phyloP scores from a whole-genome alignment of 345 rosid genomes.

The Hibiscus syriacus region DNA sequence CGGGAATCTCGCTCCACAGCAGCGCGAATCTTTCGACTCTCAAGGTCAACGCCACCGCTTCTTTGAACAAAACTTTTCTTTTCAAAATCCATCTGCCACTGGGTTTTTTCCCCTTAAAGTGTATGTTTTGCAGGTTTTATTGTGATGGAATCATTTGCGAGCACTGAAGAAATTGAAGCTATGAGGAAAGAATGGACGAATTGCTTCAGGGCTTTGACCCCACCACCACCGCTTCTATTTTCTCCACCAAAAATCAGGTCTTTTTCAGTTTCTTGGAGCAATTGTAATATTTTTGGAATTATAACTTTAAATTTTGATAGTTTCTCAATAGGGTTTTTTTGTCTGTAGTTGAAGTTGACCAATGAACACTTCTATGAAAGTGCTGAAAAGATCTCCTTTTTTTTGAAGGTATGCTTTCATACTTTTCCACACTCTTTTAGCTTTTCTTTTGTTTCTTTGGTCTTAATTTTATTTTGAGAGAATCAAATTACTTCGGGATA shows the following conservation, averaged over 20 bases:
- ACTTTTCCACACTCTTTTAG: not conserved
- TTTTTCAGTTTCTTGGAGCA: not conserved
- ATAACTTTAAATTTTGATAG: not conserved
- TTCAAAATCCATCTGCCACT: not conserved
- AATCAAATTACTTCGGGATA: not conserved
- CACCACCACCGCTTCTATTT: slow-evolving; percentile 54
- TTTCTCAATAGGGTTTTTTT: not conserved
- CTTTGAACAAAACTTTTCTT: not conserved
- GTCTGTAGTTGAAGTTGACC: slow-evolving; percentile 39
- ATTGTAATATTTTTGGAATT: not conserved
- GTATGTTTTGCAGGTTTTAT: slow-evolving; percentile 41
- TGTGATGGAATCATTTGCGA: slow-evolving; percentile 72
- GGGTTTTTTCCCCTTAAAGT: not conserved
- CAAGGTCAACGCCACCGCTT: slow-evolving; percentile 31
- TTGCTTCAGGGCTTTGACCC: slow-evolving; percentile 56
- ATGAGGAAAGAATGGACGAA: slow-evolving; percentile 66
- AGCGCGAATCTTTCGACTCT: slow-evolving; percentile 51
- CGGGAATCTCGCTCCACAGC: slow-evolving; percentile 50
- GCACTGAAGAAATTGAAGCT: slow-evolving; percentile 42
- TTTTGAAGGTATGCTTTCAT: slow-evolving; percentile 65
- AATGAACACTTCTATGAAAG: slow-evolving; percentile 86
- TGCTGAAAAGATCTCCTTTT: slow-evolving; percentile 74
- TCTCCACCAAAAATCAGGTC: slow-evolving; percentile 93
- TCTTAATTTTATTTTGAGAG: too few species aligned
- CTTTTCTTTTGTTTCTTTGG: not conserved